These are phyloP conservation scores for Chytriomyces sp. DNA, from an alignment of 192 early-diverging fungal genomes.

Conservation along the genomic window DNA sequence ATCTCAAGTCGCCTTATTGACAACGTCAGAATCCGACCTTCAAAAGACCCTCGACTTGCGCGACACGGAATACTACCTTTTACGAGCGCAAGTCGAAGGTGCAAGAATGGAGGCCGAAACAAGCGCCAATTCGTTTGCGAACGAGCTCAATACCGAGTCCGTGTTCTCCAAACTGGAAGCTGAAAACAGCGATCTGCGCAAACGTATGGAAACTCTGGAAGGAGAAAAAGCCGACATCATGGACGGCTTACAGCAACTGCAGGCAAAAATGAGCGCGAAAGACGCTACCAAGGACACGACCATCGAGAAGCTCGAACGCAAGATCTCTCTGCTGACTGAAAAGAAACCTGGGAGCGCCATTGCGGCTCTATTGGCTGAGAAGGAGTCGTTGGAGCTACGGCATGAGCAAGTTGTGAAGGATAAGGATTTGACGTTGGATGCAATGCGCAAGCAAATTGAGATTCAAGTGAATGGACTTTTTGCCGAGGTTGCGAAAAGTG, in stretches of 20 bases:
- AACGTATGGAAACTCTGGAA: too few species aligned
- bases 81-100: neutral
- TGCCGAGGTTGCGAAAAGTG: conserved; percentile 31
- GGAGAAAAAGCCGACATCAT: neutral
- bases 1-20: too few species aligned
- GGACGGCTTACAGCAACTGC: neutral
- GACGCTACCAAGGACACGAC: conserved; percentile 7
- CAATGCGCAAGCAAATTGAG: conserved; percentile 39
- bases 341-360: conserved; percentile 11
- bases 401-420: conserved; percentile 34
- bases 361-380: conserved; percentile 13
- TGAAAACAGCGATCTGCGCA: neutral
- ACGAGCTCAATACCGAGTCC: neutral
- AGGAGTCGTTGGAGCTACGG: conserved; percentile 19
- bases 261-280: conserved; percentile 6
- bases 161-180: neutral
- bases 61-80: neutral
- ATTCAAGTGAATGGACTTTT: conserved; percentile 34
- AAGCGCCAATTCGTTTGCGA: neutral
- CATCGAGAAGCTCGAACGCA: conserved; percentile 30
- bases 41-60: neutral
- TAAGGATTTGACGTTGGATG: conserved; percentile 36
- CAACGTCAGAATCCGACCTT: too few species aligned
- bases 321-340: neutral
- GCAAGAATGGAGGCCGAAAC: neutral